Conservation (phyloP, 768 basidiomycete species). For the Russula abietina region DNA sequence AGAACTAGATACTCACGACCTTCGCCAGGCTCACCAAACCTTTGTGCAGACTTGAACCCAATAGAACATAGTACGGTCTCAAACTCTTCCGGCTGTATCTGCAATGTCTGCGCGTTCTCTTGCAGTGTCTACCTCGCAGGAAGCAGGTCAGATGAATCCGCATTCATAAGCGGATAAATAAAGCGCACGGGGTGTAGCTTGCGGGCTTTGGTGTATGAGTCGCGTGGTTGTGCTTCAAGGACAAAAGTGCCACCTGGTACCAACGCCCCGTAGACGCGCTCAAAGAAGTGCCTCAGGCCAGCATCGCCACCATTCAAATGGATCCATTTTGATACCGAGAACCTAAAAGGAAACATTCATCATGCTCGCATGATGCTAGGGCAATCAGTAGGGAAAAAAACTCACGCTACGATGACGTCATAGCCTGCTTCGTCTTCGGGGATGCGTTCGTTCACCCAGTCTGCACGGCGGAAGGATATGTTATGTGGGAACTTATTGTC, state of each 20-base stretch:
- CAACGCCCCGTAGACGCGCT: slow-evolving; percentile 50
- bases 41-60: slow-evolving; percentile 51
- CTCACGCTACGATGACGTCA: slow-evolving; percentile 76
- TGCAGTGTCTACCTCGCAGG: slow-evolving; percentile 41
- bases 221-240: slow-evolving; percentile 82
- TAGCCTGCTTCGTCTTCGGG: slow-evolving; percentile 57
- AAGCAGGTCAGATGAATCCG: neutral
- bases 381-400: neutral
- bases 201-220: slow-evolving; percentile 72
- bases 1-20: slow-evolving; percentile 44
- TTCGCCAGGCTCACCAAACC: slow-evolving; percentile 53
- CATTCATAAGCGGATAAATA: neutral
- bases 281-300: slow-evolving; percentile 64
- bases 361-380: neutral
- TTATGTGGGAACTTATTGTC: slow-evolving; percentile 68
- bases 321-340: slow-evolving; percentile 91
- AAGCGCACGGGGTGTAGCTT: slow-evolving; percentile 53
- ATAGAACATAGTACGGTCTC: slow-evolving; percentile 45
- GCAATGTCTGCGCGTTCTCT: slow-evolving; percentile 51
- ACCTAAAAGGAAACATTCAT: slow-evolving; percentile 37
- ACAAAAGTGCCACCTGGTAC: slow-evolving; percentile 61
- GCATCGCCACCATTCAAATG: slow-evolving; percentile 77
- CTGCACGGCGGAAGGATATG: slow-evolving; percentile 58
- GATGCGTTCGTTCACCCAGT: slow-evolving; percentile 60
- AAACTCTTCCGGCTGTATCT: slow-evolving; percentile 62